Evolutionary conservation across 176 grass and related monocot species (phyloP).

Genomic region (Sorghum bicolor): Sorghum_bicolor_NCBIv3 NC_012870.2:7310501-7311000

Average conservation of each 20-base stretch:
- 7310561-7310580: slow-evolving; percentile 99
- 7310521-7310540: slow-evolving; percentile 93
- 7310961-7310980: neutral
- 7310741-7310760: neutral
- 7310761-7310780: neutral
- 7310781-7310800: neutral
- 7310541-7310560: slow-evolving; percentile 87
- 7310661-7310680: slow-evolving; percentile 33
- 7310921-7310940: slow-evolving; percentile 99
- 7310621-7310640: neutral
- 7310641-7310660: neutral
- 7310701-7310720: slow-evolving; percentile 98
- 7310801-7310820: neutral
- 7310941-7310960: slow-evolving; percentile 50
- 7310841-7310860: neutral
- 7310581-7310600: slow-evolving; percentile 99
- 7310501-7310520: slow-evolving; percentile 94
- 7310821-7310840: slow-evolving; percentile 8
- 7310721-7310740: slow-evolving; percentile 94
- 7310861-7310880: slow-evolving; percentile 28
- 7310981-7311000: neutral
- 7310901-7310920: slow-evolving; percentile 98
- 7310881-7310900: slow-evolving; percentile 51
- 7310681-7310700: slow-evolving; percentile 98
- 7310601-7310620: slow-evolving; percentile 49